These are phyloP conservation scores for Triticum monococcum DNA, from an alignment of 176 grass and related monocot species.

Conservation along the genomic window DNA sequence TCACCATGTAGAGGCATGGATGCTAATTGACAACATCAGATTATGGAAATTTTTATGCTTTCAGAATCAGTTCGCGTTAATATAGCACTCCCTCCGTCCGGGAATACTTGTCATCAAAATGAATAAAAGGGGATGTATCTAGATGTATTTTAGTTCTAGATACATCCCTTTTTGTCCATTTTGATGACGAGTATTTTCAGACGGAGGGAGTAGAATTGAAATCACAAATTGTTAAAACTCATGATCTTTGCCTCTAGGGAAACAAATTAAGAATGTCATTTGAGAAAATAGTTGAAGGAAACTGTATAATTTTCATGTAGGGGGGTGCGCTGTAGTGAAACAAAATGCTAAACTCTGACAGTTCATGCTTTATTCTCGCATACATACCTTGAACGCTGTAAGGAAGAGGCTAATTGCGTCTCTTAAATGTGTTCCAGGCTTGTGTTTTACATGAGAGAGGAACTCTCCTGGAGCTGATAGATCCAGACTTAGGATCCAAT, in stretches of 20 bases:
- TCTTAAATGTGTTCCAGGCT: conserved; percentile 49
- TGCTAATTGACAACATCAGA: neutral
- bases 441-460: conserved; percentile 79
- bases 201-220: neutral
- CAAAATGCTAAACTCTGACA: neutral
- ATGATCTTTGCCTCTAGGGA: neutral
- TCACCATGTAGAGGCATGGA: neutral
- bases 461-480: conserved; percentile 74
- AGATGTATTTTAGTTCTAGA: no score
- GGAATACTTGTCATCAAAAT: no score
- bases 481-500: conserved; percentile 63
- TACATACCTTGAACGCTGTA: conserved; percentile 24
- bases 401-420: conserved; percentile 24
- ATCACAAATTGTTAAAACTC: neutral
- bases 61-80: neutral
- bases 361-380: neutral
- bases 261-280: neutral
- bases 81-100: neutral
- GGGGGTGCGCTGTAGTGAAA: neutral
- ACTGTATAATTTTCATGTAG: neutral
- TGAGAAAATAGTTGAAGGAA: neutral
- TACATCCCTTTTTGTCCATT: no score
- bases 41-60: neutral
- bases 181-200: no score
- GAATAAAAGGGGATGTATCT: no score